Evolutionary conservation across 1,284 basidiomycete species (phyloP).

Genomic region (Malassezia yamatoensis): DNA sequence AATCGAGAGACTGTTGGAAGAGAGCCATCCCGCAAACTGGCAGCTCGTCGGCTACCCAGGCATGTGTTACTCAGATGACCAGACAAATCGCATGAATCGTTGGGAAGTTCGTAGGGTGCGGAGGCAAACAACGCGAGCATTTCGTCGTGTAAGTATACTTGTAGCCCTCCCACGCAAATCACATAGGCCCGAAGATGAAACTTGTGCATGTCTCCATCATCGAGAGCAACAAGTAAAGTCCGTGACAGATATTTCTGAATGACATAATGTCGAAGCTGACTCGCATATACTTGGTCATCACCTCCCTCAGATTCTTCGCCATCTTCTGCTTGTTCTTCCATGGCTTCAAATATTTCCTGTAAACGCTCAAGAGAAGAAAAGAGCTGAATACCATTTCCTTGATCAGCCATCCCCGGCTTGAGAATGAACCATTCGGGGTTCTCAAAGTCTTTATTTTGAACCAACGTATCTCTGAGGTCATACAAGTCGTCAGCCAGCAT

Average conservation of each 20-base stretch:
- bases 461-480: conserved; percentile 63
- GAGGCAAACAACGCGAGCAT: conserved; percentile 72
- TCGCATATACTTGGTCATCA: conserved; percentile 48
- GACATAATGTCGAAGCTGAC: conserved; percentile 89
- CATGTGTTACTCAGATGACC: conserved; percentile 93
- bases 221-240: conserved; percentile 20
- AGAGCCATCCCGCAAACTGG: conserved; percentile 54
- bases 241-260: conserved; percentile 61
- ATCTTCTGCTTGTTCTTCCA: conserved; percentile 51
- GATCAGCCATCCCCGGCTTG: conserved; percentile 94
- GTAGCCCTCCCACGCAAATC: conserved; percentile 56
- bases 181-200: conserved; percentile 94
- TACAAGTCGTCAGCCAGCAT: conserved; percentile 85
- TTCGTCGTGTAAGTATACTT: conserved; percentile 59
- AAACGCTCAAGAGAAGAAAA: conserved; percentile 71
- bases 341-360: conserved; percentile 68
- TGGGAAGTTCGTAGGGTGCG: conserved; percentile 20
- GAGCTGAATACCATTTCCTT: conserved; percentile 84
- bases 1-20: conserved; percentile 47
- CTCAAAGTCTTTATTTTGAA: conserved; percentile 50
- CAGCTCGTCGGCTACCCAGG: conserved; percentile 48
- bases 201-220: conserved; percentile 40
- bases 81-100: conserved; percentile 54
- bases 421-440: conserved; percentile 50
- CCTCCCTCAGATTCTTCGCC: conserved; percentile 35